Evolutionary conservation across 352 stramenopile species (phyloP).

Genomic region (Phytopythium vexans): DNA sequence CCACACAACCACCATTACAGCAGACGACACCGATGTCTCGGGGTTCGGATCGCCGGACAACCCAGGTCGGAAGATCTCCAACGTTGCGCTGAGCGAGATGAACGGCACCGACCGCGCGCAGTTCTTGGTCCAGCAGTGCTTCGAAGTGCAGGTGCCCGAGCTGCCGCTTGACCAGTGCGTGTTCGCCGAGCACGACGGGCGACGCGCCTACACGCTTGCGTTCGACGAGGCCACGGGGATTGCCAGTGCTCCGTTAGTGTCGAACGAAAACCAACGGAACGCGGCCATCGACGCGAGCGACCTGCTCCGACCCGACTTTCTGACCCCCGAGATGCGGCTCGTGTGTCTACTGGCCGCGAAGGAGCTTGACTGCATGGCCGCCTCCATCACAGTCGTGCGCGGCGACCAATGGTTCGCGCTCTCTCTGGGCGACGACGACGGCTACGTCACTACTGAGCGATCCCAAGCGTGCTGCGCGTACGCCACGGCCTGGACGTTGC

Average conservation of each 20-base stretch:
- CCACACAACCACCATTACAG: neutral
- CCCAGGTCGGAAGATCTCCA: too few species aligned
- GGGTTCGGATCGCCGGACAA: too few species aligned
- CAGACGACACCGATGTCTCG: too few species aligned
- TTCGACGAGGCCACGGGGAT: slow-evolving; percentile 40
- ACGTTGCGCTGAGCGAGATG: too few species aligned
- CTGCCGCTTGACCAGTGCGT: slow-evolving; percentile 33
- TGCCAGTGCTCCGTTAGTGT: slow-evolving; percentile 15
- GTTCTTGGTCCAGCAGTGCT: slow-evolving; percentile 59
- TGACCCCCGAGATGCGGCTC: slow-evolving; percentile 29
- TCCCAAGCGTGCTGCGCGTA: slow-evolving; percentile 38
- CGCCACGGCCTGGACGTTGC: slow-evolving; percentile 18
- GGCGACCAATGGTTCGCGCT: slow-evolving; percentile 25
- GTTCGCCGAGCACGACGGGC: slow-evolving; percentile 42
- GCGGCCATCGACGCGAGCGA: slow-evolving; percentile 27
- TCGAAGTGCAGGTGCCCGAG: slow-evolving; percentile 42
- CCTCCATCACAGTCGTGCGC: slow-evolving; percentile 35
- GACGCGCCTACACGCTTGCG: slow-evolving; percentile 36
- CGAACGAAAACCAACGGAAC: slow-evolving; percentile 26
- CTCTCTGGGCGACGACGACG: slow-evolving; percentile 8
- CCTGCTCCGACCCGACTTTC: slow-evolving; percentile 13
- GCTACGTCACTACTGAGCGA: slow-evolving; percentile 15
- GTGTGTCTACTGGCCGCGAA: slow-evolving; percentile 52
- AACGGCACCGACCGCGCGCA: slow-evolving; percentile 14
- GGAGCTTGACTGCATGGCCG: slow-evolving; percentile 33